A percentile compares a stretch with the other conserved stretches of the same genome.
These are phyloP conservation scores for Sugiyamaella chiloensis DNA, from an alignment of 805 yeast genomes.

Conservation along the genomic window DNA sequence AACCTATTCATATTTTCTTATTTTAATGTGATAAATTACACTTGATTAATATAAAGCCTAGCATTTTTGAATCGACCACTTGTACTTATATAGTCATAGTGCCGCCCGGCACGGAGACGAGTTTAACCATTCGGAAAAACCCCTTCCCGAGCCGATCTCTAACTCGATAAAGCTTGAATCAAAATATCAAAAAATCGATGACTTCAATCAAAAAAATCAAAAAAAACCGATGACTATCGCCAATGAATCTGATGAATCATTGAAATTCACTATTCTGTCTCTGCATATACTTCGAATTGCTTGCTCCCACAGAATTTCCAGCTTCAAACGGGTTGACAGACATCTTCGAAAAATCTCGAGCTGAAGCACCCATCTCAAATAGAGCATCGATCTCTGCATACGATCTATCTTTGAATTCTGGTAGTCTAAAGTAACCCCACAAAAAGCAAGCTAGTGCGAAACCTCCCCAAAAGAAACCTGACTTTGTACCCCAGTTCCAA, in stretches of 20 bases:
- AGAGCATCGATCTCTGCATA: conserved; percentile 56
- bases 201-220: too few relatives aligned
- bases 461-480: conserved; percentile 47
- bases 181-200: too few relatives aligned
- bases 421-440: conserved; percentile 51
- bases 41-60: neutral
- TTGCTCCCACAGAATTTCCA: neutral
- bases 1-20: neutral
- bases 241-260: too few relatives aligned
- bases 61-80: too few relatives aligned
- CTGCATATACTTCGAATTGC: too few relatives aligned
- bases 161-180: too few relatives aligned
- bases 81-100: too few relatives aligned
- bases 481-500: conserved; percentile 47
- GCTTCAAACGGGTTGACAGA: conserved; percentile 15
- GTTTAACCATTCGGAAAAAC: too few relatives aligned
- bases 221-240: too few relatives aligned
- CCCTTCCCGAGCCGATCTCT: too few relatives aligned
- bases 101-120: too few relatives aligned
- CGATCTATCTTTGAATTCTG: conserved; percentile 56
- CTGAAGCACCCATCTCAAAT: conserved; percentile 36
- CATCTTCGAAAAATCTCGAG: conserved; percentile 25
- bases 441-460: conserved; percentile 30
- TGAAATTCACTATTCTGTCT: too few relatives aligned
- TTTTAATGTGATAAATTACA: neutral